phyloP scores from a whole-genome alignment of 768 basidiomycete species.

The Mycena olivaceomarginata region DNA sequence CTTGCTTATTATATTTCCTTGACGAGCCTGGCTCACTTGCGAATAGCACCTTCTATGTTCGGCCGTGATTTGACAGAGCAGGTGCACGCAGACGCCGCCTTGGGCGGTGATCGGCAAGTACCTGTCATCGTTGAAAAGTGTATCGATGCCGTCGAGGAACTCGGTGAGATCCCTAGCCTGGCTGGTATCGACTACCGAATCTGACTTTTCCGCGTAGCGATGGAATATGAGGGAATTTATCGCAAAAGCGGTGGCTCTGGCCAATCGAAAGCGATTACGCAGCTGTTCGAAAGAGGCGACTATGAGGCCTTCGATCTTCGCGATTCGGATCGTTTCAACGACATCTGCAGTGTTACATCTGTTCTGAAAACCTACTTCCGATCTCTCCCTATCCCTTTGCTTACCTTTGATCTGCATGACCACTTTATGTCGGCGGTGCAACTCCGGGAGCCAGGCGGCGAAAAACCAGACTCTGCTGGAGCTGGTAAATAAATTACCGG shows the following conservation, averaged over 20 bases:
- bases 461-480: slow-evolving; percentile 80
- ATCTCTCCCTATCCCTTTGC: slow-evolving; percentile 90
- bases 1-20: slow-evolving; percentile 17
- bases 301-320: slow-evolving; percentile 92
- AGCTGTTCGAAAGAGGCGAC: slow-evolving; percentile 95
- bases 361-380: slow-evolving; percentile 98
- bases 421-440: slow-evolving; percentile 88
- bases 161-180: slow-evolving; percentile 71
- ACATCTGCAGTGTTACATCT: slow-evolving; percentile 97
- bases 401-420: slow-evolving; percentile 95
- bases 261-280: slow-evolving; percentile 94
- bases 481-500: slow-evolving; percentile 86
- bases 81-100: slow-evolving; percentile 76
- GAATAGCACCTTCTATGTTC: slow-evolving; percentile 91
- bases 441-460: slow-evolving; percentile 74
- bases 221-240: slow-evolving; percentile 99
- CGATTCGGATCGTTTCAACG: slow-evolving; percentile 94
- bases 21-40: slow-evolving; percentile 40
- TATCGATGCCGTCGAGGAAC: slow-evolving; percentile 92
- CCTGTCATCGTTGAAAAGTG: slow-evolving; percentile 97
- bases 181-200: not conserved
- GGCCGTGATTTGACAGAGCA: slow-evolving; percentile 93
- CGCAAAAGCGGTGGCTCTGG: slow-evolving; percentile 97
- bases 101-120: slow-evolving; percentile 76
- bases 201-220: slow-evolving; percentile 65